Percentiles rank a stretch among this genome's conserved stretches.
Evolutionary conservation across 768 basidiomycete genomes (phyloP).

Genomic region (Phlebiopsis flavidoalba): DNA sequence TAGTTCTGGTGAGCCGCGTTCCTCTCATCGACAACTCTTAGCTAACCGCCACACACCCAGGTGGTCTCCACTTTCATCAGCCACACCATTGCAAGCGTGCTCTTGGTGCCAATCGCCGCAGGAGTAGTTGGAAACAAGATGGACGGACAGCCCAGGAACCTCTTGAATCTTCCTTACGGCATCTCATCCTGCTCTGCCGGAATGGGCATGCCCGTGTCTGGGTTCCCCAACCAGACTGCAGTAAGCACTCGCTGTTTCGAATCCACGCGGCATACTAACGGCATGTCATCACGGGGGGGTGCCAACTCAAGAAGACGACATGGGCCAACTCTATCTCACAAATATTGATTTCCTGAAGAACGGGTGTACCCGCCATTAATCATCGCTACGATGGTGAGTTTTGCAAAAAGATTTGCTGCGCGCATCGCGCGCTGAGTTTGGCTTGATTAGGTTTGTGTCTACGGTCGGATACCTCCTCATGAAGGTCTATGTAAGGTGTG

Average conservation of each 20-base stretch:
- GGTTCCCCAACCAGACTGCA: constrained; percentile 99
- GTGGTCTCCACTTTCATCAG: constrained; percentile 93
- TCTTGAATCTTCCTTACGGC: constrained; percentile 87
- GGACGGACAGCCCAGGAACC: constrained; percentile 59
- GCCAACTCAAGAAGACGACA: constrained; percentile 92
- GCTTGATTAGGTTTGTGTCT: constrained; percentile 64
- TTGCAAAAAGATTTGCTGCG: neutral
- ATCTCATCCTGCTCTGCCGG: constrained; percentile 80
- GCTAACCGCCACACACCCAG: constrained; percentile 29
- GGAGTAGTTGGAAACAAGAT: constrained; percentile 76
- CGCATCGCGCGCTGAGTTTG: constrained; percentile 2
- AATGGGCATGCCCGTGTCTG: constrained; percentile 98
- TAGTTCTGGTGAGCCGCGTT: constrained; percentile 24
- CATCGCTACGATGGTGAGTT: constrained; percentile 71
- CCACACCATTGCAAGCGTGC: constrained; percentile 93
- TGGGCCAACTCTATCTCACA: constrained; percentile 83
- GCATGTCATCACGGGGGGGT: constrained; percentile 34
- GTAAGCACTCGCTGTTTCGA: constrained; percentile 43
- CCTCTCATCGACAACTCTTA: neutral
- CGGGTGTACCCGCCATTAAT: constrained; percentile 92
- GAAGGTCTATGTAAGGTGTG: constrained; percentile 65
- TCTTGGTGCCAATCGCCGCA: constrained; percentile 94
- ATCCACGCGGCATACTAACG: constrained; percentile 3
- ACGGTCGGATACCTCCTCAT: constrained; percentile 81
- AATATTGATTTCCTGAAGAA: constrained; percentile 91